These are phyloP conservation scores for Citrus reticulata DNA, from an alignment of 345 rosid genomes.

Conservation along the genomic window DNA sequence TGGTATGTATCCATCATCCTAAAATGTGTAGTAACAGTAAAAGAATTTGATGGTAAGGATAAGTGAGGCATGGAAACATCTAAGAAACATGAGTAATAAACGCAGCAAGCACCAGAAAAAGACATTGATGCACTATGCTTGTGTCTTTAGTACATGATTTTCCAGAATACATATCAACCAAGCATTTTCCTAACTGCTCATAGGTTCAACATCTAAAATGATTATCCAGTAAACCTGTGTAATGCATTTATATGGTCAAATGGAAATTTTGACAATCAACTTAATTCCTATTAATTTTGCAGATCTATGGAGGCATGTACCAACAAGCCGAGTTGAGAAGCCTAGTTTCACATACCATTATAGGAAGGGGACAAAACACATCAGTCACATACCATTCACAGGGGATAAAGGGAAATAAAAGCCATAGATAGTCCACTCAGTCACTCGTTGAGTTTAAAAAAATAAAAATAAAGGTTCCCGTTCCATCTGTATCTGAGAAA, in stretches of 20 bases:
- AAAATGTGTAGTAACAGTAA: conserved; percentile 3
- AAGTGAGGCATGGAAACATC: background rate
- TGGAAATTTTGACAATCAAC: background rate
- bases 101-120: background rate
- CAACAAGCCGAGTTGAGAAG: background rate
- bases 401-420: background rate
- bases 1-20: conserved; percentile 99
- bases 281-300: background rate
- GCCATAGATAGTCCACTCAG: background rate
- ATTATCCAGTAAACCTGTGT: background rate
- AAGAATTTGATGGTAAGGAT: background rate
- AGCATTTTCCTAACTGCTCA: no score
- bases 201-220: background rate
- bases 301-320: background rate
- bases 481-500: background rate
- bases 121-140: background rate
- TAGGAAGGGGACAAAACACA: background rate
- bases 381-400: background rate
- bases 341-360: background rate
- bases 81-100: background rate
- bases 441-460: background rate
- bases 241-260: background rate
- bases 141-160: background rate
- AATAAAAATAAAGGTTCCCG: background rate
- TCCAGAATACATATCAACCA: background rate